A percentile compares a stretch with the other conserved stretches of the same genome.
Conservation (phyloP, 1,284 basidiomycete genomes). For the Melampsora americana region DNA sequence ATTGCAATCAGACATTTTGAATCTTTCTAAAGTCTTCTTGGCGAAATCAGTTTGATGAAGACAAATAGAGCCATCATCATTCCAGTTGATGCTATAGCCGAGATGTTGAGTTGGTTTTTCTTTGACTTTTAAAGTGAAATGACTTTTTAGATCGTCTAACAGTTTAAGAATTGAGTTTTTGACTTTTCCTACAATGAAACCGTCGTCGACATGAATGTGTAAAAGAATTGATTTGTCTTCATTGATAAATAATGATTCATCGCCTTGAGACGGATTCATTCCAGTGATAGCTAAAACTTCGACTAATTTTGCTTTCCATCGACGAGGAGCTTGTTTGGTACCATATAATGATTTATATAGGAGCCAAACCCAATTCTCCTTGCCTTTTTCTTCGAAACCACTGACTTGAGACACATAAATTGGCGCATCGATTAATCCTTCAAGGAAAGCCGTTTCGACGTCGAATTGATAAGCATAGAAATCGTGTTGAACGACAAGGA, state of each 20-base stretch:
- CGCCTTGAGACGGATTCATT: not conserved
- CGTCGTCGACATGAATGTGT: constrained; percentile 1
- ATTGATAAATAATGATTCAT: not conserved
- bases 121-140: not conserved
- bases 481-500: not conserved
- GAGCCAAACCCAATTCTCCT: not conserved
- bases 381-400: not conserved
- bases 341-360: not conserved
- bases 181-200: not conserved
- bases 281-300: not conserved
- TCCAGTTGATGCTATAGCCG: not conserved
- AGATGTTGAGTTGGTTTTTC: not conserved
- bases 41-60: not conserved
- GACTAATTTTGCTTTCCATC: not conserved
- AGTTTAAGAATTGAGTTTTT: not conserved
- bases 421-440: not conserved
- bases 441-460: not conserved
- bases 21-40: not conserved
- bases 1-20: not conserved
- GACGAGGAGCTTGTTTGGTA: not conserved
- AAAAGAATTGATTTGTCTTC: not conserved
- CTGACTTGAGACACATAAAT: not conserved
- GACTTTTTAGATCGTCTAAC: not conserved
- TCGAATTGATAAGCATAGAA: not conserved
- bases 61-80: not conserved